These are phyloP conservation scores for Trametes coccinea DNA, from an alignment of 768 basidiomycete species.

Conservation along the genomic window DNA sequence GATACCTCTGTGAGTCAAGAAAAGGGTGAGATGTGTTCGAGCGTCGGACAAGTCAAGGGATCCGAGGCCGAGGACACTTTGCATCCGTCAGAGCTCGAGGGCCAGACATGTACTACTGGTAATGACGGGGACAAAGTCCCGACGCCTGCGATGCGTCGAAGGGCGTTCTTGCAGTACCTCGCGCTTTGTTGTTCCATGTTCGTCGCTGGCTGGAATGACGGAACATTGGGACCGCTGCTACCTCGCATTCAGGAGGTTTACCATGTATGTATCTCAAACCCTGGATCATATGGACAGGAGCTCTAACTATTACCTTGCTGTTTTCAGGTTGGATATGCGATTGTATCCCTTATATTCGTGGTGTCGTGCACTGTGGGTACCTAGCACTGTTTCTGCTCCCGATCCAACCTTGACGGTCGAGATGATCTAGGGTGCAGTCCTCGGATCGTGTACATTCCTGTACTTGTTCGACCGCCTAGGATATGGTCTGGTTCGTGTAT, in stretches of 20 bases:
- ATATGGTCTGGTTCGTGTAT: conserved; percentile 43
- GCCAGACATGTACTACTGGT: not conserved
- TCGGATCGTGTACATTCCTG: conserved; percentile 47
- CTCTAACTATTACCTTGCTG: not conserved
- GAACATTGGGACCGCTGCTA: conserved; percentile 66
- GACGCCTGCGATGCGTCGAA: conserved; percentile 9
- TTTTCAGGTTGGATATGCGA: conserved; percentile 44
- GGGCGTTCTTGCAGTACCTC: conserved; percentile 46
- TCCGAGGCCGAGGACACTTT: not conserved
- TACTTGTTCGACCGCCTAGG: conserved; percentile 44
- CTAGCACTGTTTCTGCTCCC: not conserved
- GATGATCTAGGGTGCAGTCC: conserved; percentile 42
- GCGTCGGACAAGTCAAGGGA: not conserved
- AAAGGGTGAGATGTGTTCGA: not conserved
- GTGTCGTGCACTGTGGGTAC: conserved; percentile 40
- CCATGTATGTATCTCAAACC: conserved; percentile 31
- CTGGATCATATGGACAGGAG: too few relatives aligned
- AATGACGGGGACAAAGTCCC: not conserved
- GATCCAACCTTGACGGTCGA: not conserved
- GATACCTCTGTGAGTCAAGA: not conserved
- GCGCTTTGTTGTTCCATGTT: conserved; percentile 57
- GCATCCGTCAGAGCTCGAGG: not conserved
- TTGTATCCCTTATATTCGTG: conserved; percentile 63
- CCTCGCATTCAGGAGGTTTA: conserved; percentile 65
- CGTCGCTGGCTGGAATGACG: conserved; percentile 74